Base-by-base conservation (phyloP, 78 protist genomes). In the Dictyostelium citrinum region DNA sequence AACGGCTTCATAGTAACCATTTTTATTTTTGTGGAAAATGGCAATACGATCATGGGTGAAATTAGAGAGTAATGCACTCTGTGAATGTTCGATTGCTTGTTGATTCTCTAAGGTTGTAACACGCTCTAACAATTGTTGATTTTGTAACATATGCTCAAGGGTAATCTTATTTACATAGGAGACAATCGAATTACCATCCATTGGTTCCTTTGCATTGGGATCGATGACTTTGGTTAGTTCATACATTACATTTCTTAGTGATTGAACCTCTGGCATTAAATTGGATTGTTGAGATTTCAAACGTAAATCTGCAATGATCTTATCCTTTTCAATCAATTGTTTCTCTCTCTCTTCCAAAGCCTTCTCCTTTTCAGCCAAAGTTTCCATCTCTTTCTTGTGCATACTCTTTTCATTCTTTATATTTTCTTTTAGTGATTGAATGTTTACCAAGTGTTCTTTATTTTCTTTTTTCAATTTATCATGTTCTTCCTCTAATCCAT, bases 1-100 rank as follows among this genome's bases (percentile, higher is more conserved):
- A 5, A 79, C 43, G 0, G 93, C 93, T 49, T 88, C 93, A 46
- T 88, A 88, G 5, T 49, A 43, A 37, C 71, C 20, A 39, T 58
- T 41, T 27, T 67, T 58, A 22, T 37, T 46, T n/a, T 10, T 31
- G 7, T 33, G 33, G 55, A 88, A 88, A 9, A 88, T 22, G 0
- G 85, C 85, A 2, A 24, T 20, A 12, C 67, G 71, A 11, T 83
- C 61, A 35, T 61, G 46, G n/a, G 37, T 22, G 70, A 88, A 88
- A 33, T 67, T 67, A 2, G 93, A 41, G 10, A 88, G 76, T 3
- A 41, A 16, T 14, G 85, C 84, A 46, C 22, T 83, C 29, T 46
- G 83, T 27, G 81, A 75, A 43, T 27, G 31, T 22, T 75, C 58
- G 3, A 41, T 39, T 41, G 31, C 41, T 43, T 31, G 41, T 43